A percentile compares a stretch with the other conserved stretches of the same genome.
Evolutionary conservation across 768 basidiomycete species (phyloP).

Genomic region (Boletus pseudo-olivaceus): DNA sequence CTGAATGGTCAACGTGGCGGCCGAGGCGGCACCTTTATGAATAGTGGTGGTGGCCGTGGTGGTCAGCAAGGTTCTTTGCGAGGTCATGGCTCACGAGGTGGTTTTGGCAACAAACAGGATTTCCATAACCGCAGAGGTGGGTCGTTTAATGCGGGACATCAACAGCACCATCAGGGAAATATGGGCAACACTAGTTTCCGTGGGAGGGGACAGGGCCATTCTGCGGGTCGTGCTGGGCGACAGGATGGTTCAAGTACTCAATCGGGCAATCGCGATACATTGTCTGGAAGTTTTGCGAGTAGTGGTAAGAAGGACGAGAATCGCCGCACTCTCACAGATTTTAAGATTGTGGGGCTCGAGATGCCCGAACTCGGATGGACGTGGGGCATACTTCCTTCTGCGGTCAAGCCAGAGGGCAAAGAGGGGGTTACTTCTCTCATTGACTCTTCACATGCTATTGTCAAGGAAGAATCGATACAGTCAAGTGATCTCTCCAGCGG

Average conservation of each 20-base stretch:
- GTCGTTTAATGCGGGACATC: slow-evolving; percentile 53
- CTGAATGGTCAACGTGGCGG: slow-evolving; percentile 41
- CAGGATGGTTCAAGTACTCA: slow-evolving; percentile 33
- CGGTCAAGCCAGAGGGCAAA: slow-evolving; percentile 36
- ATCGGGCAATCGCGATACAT: slow-evolving; percentile 51
- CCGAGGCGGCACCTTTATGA: slow-evolving; percentile 36
- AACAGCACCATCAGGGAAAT: slow-evolving; percentile 34
- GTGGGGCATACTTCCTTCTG: slow-evolving; percentile 66
- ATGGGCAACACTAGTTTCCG: slow-evolving; percentile 47
- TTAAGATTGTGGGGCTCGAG: slow-evolving; percentile 91
- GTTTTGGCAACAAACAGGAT: slow-evolving; percentile 60
- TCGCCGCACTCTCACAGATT: slow-evolving; percentile 92
- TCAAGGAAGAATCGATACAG: slow-evolving; percentile 33
- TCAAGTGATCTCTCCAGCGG: slow-evolving; percentile 17
- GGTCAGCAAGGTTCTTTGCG: slow-evolving; percentile 50
- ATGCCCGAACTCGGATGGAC: slow-evolving; percentile 81
- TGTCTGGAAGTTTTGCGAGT: slow-evolving; percentile 41
- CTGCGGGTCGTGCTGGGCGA: slow-evolving; percentile 36
- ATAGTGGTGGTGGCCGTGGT: slow-evolving; percentile 40
- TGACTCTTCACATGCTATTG: slow-evolving; percentile 30
- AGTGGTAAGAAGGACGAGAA: slow-evolving; percentile 83
- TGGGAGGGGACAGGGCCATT: slow-evolving; percentile 60
- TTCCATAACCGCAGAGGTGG: slow-evolving; percentile 63
- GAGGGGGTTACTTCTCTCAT: slow-evolving; percentile 31
- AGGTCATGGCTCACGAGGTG: slow-evolving; percentile 62